A percentile compares a stretch with the other conserved stretches of the same genome.
Evolutionary conservation across 768 basidiomycete species (phyloP).

Genomic region (Lyophyllum semitale): DNA sequence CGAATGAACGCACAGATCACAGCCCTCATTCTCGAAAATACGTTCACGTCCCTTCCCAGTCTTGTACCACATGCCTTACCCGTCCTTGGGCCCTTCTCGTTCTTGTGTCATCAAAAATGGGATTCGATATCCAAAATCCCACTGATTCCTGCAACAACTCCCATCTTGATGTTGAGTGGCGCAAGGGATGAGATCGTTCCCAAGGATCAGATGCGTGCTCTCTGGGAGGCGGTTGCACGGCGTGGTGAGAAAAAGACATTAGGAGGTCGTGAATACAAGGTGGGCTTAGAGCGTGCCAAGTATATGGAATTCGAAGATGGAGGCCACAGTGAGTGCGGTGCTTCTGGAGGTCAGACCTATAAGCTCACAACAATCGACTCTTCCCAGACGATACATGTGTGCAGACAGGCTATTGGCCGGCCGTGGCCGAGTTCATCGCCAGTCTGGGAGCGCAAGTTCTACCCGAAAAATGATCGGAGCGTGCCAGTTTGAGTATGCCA

Average conservation of each 20-base stretch:
- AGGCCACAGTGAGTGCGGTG: conserved; percentile 48
- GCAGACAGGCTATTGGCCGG: conserved; percentile 55
- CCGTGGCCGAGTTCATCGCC: conserved; percentile 50
- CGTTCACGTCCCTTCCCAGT: conserved; percentile 81
- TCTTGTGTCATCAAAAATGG: conserved; percentile 17
- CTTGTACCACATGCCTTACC: conserved; percentile 85
- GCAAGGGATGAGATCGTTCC: conserved; percentile 72
- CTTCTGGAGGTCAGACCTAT: not conserved
- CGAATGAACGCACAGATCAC: conserved; percentile 48
- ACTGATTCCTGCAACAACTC: conserved; percentile 61
- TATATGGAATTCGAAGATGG: conserved; percentile 59
- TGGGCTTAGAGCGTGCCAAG: conserved; percentile 53
- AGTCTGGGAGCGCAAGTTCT: conserved; percentile 83
- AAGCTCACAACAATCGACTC: conserved; percentile 4
- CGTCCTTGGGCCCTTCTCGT: conserved; percentile 9
- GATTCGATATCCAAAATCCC: conserved; percentile 33
- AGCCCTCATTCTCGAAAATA: conserved; percentile 90
- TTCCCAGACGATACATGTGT: conserved; percentile 54
- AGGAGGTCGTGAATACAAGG: conserved; percentile 41
- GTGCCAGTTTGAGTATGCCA: not conserved
- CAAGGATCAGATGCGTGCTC: conserved; percentile 70
- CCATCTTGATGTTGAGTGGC: conserved; percentile 85
- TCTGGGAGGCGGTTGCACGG: conserved; percentile 65
- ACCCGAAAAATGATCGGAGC: conserved; percentile 37
- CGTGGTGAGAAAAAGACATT: conserved; percentile 47